These are phyloP conservation scores for Leccinum barrowsii DNA, from an alignment of 768 basidiomycete genomes.

Conservation along the genomic window DNA sequence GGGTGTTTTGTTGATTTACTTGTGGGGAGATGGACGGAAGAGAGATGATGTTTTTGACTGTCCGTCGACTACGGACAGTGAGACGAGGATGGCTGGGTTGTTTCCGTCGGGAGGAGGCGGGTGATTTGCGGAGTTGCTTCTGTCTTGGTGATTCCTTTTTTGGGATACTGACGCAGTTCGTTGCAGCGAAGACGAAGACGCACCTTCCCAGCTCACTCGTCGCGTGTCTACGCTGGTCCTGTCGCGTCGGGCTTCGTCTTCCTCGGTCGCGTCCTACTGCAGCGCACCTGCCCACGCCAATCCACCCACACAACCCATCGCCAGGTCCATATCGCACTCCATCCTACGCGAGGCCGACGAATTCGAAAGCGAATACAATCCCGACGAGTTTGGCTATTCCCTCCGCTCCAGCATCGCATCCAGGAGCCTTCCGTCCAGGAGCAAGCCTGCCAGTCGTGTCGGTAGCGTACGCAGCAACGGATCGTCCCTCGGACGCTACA, in stretches of 20 bases:
- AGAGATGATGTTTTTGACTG: conserved; percentile 7
- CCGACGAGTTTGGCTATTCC: conserved; percentile 27
- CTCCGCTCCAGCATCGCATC: conserved; percentile 10
- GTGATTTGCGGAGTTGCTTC: conserved; percentile 11
- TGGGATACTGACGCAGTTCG: not conserved
- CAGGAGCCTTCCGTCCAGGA: conserved; percentile 24
- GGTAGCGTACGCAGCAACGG: conserved; percentile 18
- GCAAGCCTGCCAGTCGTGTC: conserved; percentile 19
- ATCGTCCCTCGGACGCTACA: conserved; percentile 25
- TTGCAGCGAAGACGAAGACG: conserved; percentile 68
- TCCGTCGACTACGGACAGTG: conserved; percentile 3
- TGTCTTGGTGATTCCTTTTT: conserved; percentile 5
- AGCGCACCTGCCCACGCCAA: conserved; percentile 15
- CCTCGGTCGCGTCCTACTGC: conserved; percentile 34
- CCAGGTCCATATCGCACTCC: conserved; percentile 28
- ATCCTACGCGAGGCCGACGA: conserved; percentile 32
- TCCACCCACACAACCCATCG: conserved; percentile 14
- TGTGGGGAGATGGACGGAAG: not conserved
- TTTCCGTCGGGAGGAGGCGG: conserved; percentile 7
- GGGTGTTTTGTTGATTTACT: conserved; percentile 14
- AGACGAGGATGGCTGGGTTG: not conserved
- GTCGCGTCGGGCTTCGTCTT: conserved; percentile 41
- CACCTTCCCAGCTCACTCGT: conserved; percentile 61
- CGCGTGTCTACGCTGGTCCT: conserved; percentile 59
- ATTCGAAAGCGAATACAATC: not conserved